phyloP scores from a whole-genome alignment of 352 stramenopile genomes.

The Aphanomyces stellatus region DNA sequence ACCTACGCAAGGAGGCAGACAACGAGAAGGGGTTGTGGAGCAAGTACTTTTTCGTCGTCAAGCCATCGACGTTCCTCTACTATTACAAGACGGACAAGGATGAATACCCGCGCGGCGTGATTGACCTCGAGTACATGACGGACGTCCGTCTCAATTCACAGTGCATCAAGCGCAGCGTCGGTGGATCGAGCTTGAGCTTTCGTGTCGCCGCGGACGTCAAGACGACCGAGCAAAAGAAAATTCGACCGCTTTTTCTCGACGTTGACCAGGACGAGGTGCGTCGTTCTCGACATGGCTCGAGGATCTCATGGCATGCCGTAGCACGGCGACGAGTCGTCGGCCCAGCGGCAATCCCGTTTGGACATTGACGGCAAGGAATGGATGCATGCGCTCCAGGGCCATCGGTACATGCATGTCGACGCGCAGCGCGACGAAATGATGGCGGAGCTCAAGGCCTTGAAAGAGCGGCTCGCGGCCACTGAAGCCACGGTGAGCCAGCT shows the following conservation, averaged over 20 bases:
- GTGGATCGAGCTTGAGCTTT: slow-evolving; percentile 49
- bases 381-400: slow-evolving; percentile 59
- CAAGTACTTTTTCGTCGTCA: slow-evolving; percentile 73
- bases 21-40: slow-evolving; percentile 72
- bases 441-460: slow-evolving; percentile 18
- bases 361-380: slow-evolving; percentile 38
- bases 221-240: slow-evolving; percentile 31
- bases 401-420: slow-evolving; percentile 44
- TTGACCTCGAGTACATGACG: slow-evolving; percentile 70
- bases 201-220: slow-evolving; percentile 57
- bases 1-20: slow-evolving; percentile 67
- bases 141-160: slow-evolving; percentile 69
- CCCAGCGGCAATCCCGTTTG: not conserved
- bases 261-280: slow-evolving; percentile 29
- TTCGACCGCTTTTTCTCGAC: slow-evolving; percentile 64
- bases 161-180: slow-evolving; percentile 62
- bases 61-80: slow-evolving; percentile 67
- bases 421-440: slow-evolving; percentile 21
- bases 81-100: slow-evolving; percentile 70
- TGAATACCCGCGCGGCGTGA: slow-evolving; percentile 53
- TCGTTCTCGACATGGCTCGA: not conserved
- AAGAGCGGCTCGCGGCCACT: slow-evolving; percentile 17
- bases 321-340: not conserved
- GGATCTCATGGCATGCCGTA: not conserved
- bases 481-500: not conserved